Evolutionary conservation across 2,329 filamentous ascomycete genomes (phyloP).

Genomic region (Taxawa tesnikishii): DNA sequence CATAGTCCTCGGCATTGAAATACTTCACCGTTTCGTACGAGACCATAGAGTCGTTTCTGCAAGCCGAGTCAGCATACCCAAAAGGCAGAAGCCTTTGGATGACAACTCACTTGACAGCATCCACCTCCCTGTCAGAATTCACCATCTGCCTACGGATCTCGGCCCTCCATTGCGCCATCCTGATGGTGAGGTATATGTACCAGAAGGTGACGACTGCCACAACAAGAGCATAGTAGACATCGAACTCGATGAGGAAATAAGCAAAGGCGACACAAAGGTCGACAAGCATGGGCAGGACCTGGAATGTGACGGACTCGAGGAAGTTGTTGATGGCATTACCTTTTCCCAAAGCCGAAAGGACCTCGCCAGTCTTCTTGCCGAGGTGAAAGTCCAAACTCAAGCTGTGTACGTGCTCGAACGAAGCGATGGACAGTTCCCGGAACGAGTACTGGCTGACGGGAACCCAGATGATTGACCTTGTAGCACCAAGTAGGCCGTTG

Average conservation of each 20-base stretch:
- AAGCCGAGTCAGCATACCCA: constrained; percentile 12
- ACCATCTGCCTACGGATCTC: constrained; percentile 89
- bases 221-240: constrained; percentile 81
- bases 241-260: constrained; percentile 68
- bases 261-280: constrained; percentile 77
- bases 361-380: constrained; percentile 91
- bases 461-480: constrained; percentile 82
- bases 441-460: constrained; percentile 96
- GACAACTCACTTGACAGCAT: constrained; percentile 70
- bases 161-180: constrained; percentile 86
- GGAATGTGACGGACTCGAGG: constrained; percentile 90
- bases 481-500: constrained; percentile 73
- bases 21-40: constrained; percentile 79
- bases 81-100: background rate
- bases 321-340: constrained; percentile 94
- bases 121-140: constrained; percentile 86
- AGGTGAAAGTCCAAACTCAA: constrained; percentile 94
- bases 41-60: constrained; percentile 84
- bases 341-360: constrained; percentile 90
- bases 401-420: constrained; percentile 93
- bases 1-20: constrained; percentile 48
- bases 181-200: constrained; percentile 92
- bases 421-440: constrained; percentile 81
- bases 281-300: constrained; percentile 87
- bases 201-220: constrained; percentile 86